A percentile compares a stretch with the other conserved stretches of the same genome.
Evolutionary conservation across 345 rosid species (phyloP).

Genomic region (Camelina hispida): DNA sequence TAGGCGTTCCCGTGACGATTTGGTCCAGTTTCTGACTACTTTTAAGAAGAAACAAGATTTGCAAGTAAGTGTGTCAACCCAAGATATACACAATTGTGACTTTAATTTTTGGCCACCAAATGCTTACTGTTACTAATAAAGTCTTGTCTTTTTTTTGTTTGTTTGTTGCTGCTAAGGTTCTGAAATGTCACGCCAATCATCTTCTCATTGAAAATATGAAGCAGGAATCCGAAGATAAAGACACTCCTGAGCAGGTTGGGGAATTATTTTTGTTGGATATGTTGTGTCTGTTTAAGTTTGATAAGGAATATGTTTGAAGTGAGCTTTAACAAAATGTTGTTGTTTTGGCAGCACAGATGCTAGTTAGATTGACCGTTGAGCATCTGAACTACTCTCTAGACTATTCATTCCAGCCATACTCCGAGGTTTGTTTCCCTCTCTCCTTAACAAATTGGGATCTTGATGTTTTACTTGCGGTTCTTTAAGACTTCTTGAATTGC

Average conservation of each 20-base stretch:
- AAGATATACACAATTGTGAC: not conserved
- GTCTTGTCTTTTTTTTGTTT: not conserved
- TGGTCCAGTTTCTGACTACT: constrained; percentile 59
- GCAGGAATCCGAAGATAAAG: too few species aligned
- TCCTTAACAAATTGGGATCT: not conserved
- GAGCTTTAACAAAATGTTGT: constrained; percentile 26
- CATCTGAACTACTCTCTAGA: constrained; percentile 59
- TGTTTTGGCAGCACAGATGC: constrained; percentile 65
- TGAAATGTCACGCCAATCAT: too few species aligned
- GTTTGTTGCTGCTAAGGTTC: too few species aligned
- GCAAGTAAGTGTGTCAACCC: not conserved
- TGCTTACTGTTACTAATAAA: not conserved
- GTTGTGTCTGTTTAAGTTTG: not conserved
- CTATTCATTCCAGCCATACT: constrained; percentile 58
- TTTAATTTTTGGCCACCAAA: not conserved
- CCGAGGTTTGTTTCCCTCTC: constrained; percentile 55
- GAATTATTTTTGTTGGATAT: too few species aligned
- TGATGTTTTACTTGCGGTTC: not conserved
- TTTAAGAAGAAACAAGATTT: constrained; percentile 46
- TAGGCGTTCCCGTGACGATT: constrained; percentile 48
- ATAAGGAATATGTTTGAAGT: not conserved
- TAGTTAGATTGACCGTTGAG: constrained; percentile 67
- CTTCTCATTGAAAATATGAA: too few species aligned
- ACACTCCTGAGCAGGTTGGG: too few species aligned
- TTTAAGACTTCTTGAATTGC: not conserved